Conservation (phyloP, 768 basidiomycete genomes). For the Kockovaella imperatae region DNA sequence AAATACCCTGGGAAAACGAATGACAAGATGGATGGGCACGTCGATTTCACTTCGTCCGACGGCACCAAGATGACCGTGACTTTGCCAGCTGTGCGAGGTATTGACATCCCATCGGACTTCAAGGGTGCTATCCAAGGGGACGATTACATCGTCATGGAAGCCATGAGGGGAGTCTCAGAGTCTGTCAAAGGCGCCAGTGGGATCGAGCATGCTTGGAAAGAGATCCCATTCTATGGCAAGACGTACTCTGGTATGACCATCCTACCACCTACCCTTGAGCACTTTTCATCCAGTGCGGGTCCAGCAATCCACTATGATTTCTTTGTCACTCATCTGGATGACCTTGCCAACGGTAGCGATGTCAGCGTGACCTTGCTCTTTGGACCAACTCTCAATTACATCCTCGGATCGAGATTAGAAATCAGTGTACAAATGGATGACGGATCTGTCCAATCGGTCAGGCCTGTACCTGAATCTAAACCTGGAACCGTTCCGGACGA, state of each 20-base stretch:
- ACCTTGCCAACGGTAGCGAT: background rate
- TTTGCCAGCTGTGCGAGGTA: slow-evolving; percentile 9
- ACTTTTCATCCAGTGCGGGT: slow-evolving; percentile 57
- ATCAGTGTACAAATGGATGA: slow-evolving; percentile 29
- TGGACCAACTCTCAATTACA: slow-evolving; percentile 27
- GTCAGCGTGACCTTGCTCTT: slow-evolving; percentile 21
- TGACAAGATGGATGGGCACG: no score
- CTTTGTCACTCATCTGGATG: slow-evolving; percentile 7
- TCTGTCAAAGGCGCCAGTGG: slow-evolving; percentile 44
- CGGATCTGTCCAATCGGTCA: slow-evolving; percentile 4
- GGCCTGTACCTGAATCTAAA: slow-evolving; percentile 16
- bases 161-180: slow-evolving; percentile 53
- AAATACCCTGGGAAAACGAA: background rate
- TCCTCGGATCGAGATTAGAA: slow-evolving; percentile 13
- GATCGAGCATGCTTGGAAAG: slow-evolving; percentile 53
- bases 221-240: slow-evolving; percentile 56
- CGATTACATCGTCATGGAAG: slow-evolving; percentile 60
- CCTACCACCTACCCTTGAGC: slow-evolving; percentile 53
- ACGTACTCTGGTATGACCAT: slow-evolving; percentile 59
- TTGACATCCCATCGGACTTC: slow-evolving; percentile 10
- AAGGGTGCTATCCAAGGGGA: slow-evolving; percentile 58
- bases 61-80: slow-evolving; percentile 1
- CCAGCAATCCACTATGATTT: slow-evolving; percentile 55
- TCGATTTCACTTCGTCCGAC: slow-evolving; percentile 5
- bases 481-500: slow-evolving; percentile 29